Percentiles rank a stretch among this genome's conserved stretches.
Conservation (phyloP, 495 filamentous ascomycete genomes). For the Trichoderma erinaceum region DNA sequence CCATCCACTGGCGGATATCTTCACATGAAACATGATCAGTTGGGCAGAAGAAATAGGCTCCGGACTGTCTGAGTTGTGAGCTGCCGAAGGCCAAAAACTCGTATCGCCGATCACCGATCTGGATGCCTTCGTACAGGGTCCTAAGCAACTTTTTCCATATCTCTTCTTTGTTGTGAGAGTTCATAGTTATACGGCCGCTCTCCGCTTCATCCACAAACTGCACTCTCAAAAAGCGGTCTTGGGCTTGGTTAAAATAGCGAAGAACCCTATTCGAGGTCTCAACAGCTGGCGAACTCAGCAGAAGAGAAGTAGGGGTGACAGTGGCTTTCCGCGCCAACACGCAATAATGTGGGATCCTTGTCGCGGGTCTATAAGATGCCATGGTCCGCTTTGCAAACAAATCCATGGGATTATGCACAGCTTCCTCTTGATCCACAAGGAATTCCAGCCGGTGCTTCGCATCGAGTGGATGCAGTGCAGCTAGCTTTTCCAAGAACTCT, state of each 20-base stretch:
- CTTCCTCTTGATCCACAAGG: slow-evolving; percentile 41
- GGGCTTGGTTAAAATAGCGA: slow-evolving; percentile 56
- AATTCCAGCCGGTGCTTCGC: slow-evolving; percentile 37
- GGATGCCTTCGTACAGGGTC: slow-evolving; percentile 70
- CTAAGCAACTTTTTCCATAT: slow-evolving; percentile 68
- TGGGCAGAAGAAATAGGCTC: slow-evolving; percentile 79
- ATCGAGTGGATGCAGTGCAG: slow-evolving; percentile 36
- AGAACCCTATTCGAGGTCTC: slow-evolving; percentile 88
- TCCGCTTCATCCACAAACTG: slow-evolving; percentile 77
- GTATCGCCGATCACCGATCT: slow-evolving; percentile 72
- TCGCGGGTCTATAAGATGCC: slow-evolving; percentile 38
- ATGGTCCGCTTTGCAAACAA: slow-evolving; percentile 55
- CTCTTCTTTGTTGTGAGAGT: slow-evolving; percentile 53
- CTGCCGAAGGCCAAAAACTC: slow-evolving; percentile 94
- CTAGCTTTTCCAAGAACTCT: slow-evolving; percentile 58
- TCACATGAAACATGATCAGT: slow-evolving; percentile 54
- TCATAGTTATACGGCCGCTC: slow-evolving; percentile 44
- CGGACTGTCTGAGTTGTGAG: slow-evolving; percentile 88
- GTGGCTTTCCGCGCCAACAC: slow-evolving; percentile 66
- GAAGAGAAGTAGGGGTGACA: slow-evolving; percentile 77
- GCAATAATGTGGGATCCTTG: slow-evolving; percentile 63
- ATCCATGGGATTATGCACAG: slow-evolving; percentile 64
- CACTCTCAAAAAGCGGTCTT: slow-evolving; percentile 85
- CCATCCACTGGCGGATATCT: slow-evolving; percentile 87
- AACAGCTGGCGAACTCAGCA: slow-evolving; percentile 66